Evolutionary conservation across 129 eudicot genomes (phyloP).

Genomic region (Lonicera japonica): DNA sequence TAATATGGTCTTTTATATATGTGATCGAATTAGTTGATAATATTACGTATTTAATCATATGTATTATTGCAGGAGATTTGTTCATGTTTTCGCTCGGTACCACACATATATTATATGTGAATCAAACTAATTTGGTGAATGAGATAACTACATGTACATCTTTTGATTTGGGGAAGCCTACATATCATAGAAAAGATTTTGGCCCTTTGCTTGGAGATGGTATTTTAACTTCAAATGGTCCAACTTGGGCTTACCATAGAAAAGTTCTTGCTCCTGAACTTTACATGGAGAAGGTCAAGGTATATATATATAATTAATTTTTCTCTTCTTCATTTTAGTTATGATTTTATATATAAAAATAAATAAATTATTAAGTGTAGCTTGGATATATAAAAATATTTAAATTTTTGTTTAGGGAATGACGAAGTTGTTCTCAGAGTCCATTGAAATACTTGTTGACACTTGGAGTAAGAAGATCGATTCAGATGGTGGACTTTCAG

Average conservation of each 20-base stretch:
- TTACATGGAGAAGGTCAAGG: not conserved
- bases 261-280: not conserved
- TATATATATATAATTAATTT: not conserved
- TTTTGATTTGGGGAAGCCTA: not conserved
- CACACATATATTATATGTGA: not conserved
- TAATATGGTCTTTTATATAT: no score
- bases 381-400: no score
- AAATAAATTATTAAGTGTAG: no score
- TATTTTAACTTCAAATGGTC: not conserved
- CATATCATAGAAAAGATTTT: not conserved
- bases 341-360: no score
- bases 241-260: not conserved
- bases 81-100: constrained; percentile 2
- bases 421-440: not conserved
- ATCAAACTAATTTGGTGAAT: not conserved
- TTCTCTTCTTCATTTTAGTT: not conserved
- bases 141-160: constrained; percentile 1
- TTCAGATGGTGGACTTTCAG: not conserved
- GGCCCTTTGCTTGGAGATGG: not conserved
- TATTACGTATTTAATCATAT: no score
- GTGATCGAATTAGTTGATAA: no score
- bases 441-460: not conserved
- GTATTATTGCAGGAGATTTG: not conserved
- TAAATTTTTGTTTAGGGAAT: not conserved
- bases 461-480: not conserved